A percentile compares a stretch with the other conserved stretches of the same genome.
These are phyloP conservation scores for Tylopilus vinaceipallidus DNA, from an alignment of 768 basidiomycete species.

Conservation along the genomic window DNA sequence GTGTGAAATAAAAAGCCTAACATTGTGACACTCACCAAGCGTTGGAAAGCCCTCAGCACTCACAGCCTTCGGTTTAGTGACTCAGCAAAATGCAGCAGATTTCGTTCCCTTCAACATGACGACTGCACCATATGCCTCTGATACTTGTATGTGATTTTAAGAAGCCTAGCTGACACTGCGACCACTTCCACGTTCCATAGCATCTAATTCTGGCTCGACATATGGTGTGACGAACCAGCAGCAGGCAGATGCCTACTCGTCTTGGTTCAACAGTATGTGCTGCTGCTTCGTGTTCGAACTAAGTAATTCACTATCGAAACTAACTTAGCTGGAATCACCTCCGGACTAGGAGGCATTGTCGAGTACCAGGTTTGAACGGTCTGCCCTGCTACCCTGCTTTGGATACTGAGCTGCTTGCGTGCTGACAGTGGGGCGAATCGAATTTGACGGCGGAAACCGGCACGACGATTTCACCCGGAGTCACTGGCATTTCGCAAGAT, in stretches of 20 bases:
- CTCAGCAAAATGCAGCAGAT: slow-evolving; percentile 46
- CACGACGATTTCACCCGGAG: slow-evolving; percentile 39
- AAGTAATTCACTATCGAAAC: slow-evolving; percentile 4
- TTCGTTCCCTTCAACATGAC: slow-evolving; percentile 66
- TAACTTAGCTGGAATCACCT: slow-evolving; percentile 38
- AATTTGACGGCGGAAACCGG: slow-evolving; percentile 47
- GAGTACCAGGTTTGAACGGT: slow-evolving; percentile 30
- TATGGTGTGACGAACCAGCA: slow-evolving; percentile 54
- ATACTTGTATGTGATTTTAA: slow-evolving; percentile 24
- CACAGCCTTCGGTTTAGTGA: slow-evolving; percentile 62
- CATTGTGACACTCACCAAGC: slow-evolving; percentile 30
- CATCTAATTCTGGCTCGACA: slow-evolving; percentile 21
- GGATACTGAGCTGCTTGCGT: slow-evolving; percentile 10
- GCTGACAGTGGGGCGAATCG: slow-evolving; percentile 51
- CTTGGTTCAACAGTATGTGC: slow-evolving; percentile 51
- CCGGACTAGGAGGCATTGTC: slow-evolving; percentile 31
- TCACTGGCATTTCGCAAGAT: slow-evolving; percentile 29
- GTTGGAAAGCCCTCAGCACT: slow-evolving; percentile 54
- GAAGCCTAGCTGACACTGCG: not conserved
- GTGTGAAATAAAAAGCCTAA: slow-evolving; percentile 5
- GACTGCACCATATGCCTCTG: slow-evolving; percentile 39
- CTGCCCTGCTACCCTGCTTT: not conserved
- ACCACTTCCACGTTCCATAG: slow-evolving; percentile 11
- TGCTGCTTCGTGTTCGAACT: not conserved
- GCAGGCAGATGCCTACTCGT: slow-evolving; percentile 49